Percentiles rank a stretch among this genome's conserved stretches.
Conservation (phyloP, 306 rosid species). For the Rosa persica region DNA sequence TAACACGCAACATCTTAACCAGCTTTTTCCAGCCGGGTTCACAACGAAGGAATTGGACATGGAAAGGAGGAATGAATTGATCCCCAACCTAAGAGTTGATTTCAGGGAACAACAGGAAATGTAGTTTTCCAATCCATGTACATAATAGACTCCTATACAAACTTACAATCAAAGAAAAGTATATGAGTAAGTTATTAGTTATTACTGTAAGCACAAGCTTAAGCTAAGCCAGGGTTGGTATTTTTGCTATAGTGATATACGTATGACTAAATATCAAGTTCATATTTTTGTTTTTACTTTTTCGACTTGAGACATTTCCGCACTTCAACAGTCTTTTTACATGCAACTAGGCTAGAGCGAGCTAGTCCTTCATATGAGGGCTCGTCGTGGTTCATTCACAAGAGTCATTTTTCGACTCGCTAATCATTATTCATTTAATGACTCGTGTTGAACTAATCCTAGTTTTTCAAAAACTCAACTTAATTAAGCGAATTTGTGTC, state of each 20-base stretch:
- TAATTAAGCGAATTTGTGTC: too few relatives aligned
- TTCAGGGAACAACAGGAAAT: background rate
- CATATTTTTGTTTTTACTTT: too few relatives aligned
- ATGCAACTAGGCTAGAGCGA: too few relatives aligned
- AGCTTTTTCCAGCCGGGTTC: background rate
- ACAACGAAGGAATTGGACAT: background rate
- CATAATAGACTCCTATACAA: slow-evolving; percentile 1
- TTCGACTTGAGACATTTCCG: too few relatives aligned
- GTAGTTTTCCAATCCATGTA: background rate
- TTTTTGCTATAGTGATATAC: background rate
- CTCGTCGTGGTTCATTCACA: too few relatives aligned
- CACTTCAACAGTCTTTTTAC: too few relatives aligned
- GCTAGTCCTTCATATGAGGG: too few relatives aligned
- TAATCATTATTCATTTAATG: too few relatives aligned
- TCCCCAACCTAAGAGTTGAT: background rate
- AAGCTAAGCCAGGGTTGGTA: background rate
- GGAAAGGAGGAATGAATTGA: background rate
- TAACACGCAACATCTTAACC: slow-evolving; percentile 3
- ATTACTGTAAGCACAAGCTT: background rate
- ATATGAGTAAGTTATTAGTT: slow-evolving; percentile 3
- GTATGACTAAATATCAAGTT: too few relatives aligned
- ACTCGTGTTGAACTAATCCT: too few relatives aligned
- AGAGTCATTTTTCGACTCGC: too few relatives aligned
- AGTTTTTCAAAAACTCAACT: too few relatives aligned
- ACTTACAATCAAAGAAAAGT: slow-evolving; percentile 10